Percentiles rank a stretch among this genome's conserved stretches.
Conservation (phyloP, 345 rosid species). For the Excoecaria cochinchinensis region DNA sequence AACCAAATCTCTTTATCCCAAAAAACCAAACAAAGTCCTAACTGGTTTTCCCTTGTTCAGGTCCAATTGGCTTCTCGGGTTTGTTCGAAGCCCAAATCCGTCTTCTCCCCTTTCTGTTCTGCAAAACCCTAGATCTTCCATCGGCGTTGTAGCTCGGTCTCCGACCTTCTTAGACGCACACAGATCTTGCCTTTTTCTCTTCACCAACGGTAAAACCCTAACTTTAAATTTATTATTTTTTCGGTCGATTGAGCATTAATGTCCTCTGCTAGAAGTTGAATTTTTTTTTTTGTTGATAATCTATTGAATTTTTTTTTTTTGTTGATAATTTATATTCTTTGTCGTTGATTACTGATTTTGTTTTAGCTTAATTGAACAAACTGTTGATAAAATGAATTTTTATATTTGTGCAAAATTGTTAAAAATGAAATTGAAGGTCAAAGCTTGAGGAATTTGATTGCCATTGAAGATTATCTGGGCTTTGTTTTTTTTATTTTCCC, state of each 20-base stretch:
- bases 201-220: conserved; percentile 15
- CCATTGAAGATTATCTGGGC: not conserved
- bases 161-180: conserved; percentile 14
- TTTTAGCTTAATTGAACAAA: not conserved
- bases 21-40: conserved; percentile 1
- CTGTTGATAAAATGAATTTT: not conserved
- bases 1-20: not conserved
- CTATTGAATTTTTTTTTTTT: not conserved
- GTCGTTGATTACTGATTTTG: not conserved
- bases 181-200: conserved; percentile 10
- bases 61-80: conserved; percentile 9
- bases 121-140: conserved; percentile 42
- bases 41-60: not conserved
- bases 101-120: conserved; percentile 1
- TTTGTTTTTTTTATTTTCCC: not conserved
- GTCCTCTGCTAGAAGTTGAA: not conserved
- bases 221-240: conserved; percentile 5
- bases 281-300: not conserved
- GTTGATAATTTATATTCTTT: not conserved
- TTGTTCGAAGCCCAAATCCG: conserved; percentile 46
- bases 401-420: not conserved
- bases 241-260: not conserved
- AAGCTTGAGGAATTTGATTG: not conserved
- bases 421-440: not conserved
- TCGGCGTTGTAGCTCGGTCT: conserved; percentile 18